phyloP scores from a whole-genome alignment of 345 rosid species.

The Hibiscus mutabilis region DNA sequence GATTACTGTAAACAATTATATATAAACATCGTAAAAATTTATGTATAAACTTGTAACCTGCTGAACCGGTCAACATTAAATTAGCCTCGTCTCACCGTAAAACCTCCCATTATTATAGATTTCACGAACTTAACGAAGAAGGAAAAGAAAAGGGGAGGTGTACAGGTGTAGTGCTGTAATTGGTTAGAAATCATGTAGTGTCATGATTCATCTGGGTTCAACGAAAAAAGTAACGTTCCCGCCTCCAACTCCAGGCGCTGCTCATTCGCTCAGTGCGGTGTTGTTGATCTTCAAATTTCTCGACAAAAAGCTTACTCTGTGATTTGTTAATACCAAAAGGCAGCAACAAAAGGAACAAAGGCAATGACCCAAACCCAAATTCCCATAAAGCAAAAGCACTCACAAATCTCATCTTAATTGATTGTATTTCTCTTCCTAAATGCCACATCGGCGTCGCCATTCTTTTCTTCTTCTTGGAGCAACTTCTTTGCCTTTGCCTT shows the following conservation, averaged over 20 bases:
- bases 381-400: conserved; percentile 22
- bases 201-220: background rate
- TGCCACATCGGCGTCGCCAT: conserved; percentile 9
- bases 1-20: too few relatives aligned
- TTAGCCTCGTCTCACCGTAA: too few relatives aligned
- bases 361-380: background rate
- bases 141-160: background rate
- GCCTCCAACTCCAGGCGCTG: background rate
- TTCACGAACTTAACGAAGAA: too few relatives aligned
- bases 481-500: conserved; percentile 28
- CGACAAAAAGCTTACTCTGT: background rate
- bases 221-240: background rate
- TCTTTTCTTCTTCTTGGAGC: conserved; percentile 55
- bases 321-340: background rate
- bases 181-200: background rate
- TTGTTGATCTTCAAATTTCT: too few relatives aligned
- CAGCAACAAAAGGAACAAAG: background rate
- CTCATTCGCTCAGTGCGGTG: background rate
- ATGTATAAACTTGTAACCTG: too few relatives aligned
- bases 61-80: too few relatives aligned
- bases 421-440: background rate
- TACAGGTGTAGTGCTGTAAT: background rate
- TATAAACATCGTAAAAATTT: too few relatives aligned
- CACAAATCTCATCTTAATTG: background rate
- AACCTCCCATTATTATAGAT: too few relatives aligned